Percentiles rank a stretch among this genome's conserved stretches.
phyloP scores from a whole-genome alignment of 2,329 filamentous ascomycete genomes.

The Claviceps maximensis region DNA sequence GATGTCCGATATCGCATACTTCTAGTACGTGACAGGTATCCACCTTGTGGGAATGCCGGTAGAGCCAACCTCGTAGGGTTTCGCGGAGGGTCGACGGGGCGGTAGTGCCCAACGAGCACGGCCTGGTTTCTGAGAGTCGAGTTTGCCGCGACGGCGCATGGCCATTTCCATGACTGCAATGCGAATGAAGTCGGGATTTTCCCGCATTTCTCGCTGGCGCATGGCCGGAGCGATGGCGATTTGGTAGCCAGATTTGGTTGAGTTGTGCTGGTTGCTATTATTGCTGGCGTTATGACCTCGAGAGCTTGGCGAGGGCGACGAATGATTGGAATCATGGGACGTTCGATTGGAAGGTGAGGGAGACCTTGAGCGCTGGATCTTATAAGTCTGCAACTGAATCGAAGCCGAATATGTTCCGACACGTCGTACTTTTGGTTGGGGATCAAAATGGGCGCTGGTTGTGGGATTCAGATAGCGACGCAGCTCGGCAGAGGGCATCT shows the following conservation, averaged over 20 bases:
- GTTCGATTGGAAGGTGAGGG: constrained; percentile 19
- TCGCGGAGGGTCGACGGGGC: constrained; percentile 41
- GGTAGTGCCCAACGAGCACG: constrained; percentile 56
- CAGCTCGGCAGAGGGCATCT: constrained; percentile 52
- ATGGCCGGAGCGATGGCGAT: constrained; percentile 28
- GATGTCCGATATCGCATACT: background rate
- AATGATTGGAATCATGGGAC: constrained; percentile 1
- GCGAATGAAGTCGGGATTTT: constrained; percentile 58
- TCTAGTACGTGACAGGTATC: constrained; percentile 27
- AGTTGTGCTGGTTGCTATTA: constrained; percentile 9
- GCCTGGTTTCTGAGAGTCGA: constrained; percentile 52
- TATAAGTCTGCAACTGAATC: constrained; percentile 62
- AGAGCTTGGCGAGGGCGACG: background rate
- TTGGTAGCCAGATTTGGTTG: constrained; percentile 16
- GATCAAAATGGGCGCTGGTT: constrained; percentile 24
- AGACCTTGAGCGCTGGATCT: constrained; percentile 37
- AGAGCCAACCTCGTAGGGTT: constrained; percentile 40
- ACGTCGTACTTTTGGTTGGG: constrained; percentile 14
- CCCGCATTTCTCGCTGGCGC: constrained; percentile 54
- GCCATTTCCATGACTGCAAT: constrained; percentile 61
- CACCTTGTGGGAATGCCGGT: constrained; percentile 49
- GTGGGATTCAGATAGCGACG: constrained; percentile 56
- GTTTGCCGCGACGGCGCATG: constrained; percentile 53
- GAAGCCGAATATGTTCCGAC: constrained; percentile 42
- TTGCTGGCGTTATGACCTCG: constrained; percentile 8